Conservation (phyloP, 495 filamentous ascomycete genomes). For the Diplogelasinospora grovesii region DNA sequence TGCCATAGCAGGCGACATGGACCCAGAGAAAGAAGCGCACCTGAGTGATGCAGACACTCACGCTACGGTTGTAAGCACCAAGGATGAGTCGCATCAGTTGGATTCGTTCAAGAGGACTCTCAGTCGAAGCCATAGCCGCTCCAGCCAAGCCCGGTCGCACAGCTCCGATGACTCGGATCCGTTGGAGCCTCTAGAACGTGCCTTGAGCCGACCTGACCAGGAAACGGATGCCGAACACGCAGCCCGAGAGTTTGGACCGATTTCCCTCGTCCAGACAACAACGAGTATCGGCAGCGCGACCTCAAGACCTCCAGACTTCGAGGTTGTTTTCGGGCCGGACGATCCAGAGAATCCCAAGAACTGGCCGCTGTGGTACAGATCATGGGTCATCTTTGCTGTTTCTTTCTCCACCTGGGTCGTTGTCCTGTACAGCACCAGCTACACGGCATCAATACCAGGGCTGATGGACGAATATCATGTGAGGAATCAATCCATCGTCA, state of each 20-base stretch:
- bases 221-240: slow-evolving; percentile 7
- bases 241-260: background rate
- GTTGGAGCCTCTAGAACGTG: slow-evolving; percentile 29
- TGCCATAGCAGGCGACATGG: no score
- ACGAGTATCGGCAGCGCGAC: slow-evolving; percentile 53
- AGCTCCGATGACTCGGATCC: slow-evolving; percentile 27
- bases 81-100: no score
- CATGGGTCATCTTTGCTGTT: slow-evolving; percentile 54
- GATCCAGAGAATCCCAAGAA: slow-evolving; percentile 69
- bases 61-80: no score
- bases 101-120: background rate
- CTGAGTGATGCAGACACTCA: background rate
- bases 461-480: slow-evolving; percentile 62
- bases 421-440: slow-evolving; percentile 81
- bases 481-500: slow-evolving; percentile 48
- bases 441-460: slow-evolving; percentile 61
- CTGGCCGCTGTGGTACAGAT: slow-evolving; percentile 65
- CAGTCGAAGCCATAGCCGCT: background rate
- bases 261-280: slow-evolving; percentile 23
- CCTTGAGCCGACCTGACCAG: slow-evolving; percentile 27
- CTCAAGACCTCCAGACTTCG: slow-evolving; percentile 60
- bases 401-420: slow-evolving; percentile 69
- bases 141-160: background rate
- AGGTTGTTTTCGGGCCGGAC: slow-evolving; percentile 64
- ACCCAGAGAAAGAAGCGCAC: no score